Evolutionary conservation across 306 rosid genomes (phyloP).

Genomic region (Prosopis cineraria): DNA sequence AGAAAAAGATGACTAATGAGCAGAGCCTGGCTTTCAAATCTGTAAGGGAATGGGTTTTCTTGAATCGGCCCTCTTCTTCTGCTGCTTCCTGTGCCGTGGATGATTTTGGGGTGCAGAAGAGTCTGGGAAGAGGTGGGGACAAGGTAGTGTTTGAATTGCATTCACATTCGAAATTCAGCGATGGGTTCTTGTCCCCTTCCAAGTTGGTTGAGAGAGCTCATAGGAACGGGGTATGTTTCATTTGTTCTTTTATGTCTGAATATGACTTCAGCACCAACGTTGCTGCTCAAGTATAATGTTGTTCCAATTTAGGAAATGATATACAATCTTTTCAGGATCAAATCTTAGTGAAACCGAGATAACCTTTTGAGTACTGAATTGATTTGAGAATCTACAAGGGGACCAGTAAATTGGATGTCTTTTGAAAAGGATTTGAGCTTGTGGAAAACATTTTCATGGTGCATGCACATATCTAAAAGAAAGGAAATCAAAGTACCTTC

Average conservation of each 20-base stretch:
- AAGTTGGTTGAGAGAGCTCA: slow-evolving; percentile 89
- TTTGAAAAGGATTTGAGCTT: not conserved
- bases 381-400: not conserved
- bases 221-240: slow-evolving; percentile 71
- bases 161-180: slow-evolving; percentile 91
- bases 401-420: not conserved
- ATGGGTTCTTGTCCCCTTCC: slow-evolving; percentile 91
- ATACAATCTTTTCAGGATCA: not conserved
- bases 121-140: slow-evolving; percentile 63
- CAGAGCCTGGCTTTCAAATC: slow-evolving; percentile 72
- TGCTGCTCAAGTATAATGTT: not conserved
- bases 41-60: slow-evolving; percentile 80
- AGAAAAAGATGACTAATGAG: slow-evolving; percentile 88
- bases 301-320: not conserved
- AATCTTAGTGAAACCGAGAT: not conserved
- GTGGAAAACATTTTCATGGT: not conserved
- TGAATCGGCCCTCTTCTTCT: slow-evolving; percentile 55
- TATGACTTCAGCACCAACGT: not conserved
- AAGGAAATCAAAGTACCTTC: not conserved
- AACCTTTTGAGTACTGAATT: not conserved
- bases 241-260: not conserved
- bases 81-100: slow-evolving; percentile 67
- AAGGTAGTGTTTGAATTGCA: slow-evolving; percentile 82
- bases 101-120: slow-evolving; percentile 85
- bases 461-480: not conserved